Percentiles rank a stretch among this genome's conserved stretches.
These are phyloP conservation scores for Tetrapisispora phaffii DNA, from an alignment of 805 yeast genomes.

Conservation along the genomic window DNA sequence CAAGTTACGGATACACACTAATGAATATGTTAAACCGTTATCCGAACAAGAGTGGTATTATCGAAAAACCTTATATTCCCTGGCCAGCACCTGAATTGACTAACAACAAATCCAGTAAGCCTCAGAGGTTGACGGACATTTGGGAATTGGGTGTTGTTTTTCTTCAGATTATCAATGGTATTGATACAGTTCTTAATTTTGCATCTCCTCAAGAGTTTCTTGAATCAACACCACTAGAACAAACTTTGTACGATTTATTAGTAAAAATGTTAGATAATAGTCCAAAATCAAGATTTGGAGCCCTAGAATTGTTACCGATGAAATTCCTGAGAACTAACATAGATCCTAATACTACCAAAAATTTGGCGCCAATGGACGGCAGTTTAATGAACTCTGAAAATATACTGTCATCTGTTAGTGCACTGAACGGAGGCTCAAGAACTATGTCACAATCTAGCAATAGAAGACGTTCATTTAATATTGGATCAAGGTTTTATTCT, in stretches of 20 bases:
- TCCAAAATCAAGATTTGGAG: conserved; percentile 65
- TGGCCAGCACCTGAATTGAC: conserved; percentile 81
- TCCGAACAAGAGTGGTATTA: conserved; percentile 27
- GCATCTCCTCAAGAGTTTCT: conserved; percentile 59
- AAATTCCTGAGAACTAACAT: conserved; percentile 71
- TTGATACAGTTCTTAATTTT: conserved; percentile 43
- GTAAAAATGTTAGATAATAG: conserved; percentile 53
- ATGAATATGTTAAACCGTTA: conserved; percentile 32
- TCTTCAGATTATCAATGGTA: conserved; percentile 54
- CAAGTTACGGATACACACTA: conserved; percentile 48
- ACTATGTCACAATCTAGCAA: conserved; percentile 20
- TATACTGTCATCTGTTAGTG: conserved; percentile 7
- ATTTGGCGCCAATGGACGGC: conserved; percentile 15
- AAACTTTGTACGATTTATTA: conserved; percentile 56
- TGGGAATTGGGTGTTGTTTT: conserved; percentile 87
- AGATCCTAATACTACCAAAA: conserved; percentile 27
- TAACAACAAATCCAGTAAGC: conserved; percentile 31
- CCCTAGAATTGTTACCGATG: conserved; percentile 75
- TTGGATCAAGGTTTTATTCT: conserved; percentile 31
- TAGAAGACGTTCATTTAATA: conserved; percentile 34
- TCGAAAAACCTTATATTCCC: conserved; percentile 15
- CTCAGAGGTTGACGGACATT: conserved; percentile 77
- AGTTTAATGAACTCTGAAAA: conserved; percentile 2
- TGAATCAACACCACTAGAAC: conserved; percentile 37
- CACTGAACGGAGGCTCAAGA: conserved; percentile 10